A percentile compares a stretch with the other conserved stretches of the same genome.
These are phyloP conservation scores for Globisporangium barbulae DNA, from an alignment of 352 stramenopile species.

Conservation along the genomic window DNA sequence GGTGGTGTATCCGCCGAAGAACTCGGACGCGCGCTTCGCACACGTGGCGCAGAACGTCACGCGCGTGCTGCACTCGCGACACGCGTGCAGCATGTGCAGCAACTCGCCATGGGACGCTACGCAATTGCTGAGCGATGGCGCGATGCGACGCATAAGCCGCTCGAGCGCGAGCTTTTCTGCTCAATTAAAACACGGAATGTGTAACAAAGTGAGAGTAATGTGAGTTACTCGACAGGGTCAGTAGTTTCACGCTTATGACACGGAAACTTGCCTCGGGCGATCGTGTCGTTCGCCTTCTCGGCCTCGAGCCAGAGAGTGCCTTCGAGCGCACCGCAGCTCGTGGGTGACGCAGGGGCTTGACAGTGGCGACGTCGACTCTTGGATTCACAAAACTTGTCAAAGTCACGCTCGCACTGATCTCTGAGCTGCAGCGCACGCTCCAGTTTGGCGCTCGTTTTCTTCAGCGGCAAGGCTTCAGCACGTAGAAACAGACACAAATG, in stretches of 20 bases:
- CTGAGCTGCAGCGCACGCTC: conserved; percentile 51
- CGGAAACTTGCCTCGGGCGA: conserved; percentile 26
- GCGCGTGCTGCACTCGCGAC: conserved; percentile 48
- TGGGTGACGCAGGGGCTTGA: background rate
- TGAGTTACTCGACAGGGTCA: background rate
- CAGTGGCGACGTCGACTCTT: conserved; percentile 23
- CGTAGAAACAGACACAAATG: background rate
- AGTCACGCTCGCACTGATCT: conserved; percentile 49
- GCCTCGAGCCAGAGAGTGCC: conserved; percentile 27
- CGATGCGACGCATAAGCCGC: conserved; percentile 57
- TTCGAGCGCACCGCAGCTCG: conserved; percentile 8
- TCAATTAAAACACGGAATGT: background rate
- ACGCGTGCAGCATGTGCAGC: conserved; percentile 52
- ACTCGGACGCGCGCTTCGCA: conserved; percentile 47
- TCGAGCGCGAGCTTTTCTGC: conserved; percentile 58
- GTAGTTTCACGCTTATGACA: background rate
- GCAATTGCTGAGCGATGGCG: conserved; percentile 53
- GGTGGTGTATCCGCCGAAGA: conserved; percentile 53
- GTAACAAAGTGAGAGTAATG: conserved; percentile 3
- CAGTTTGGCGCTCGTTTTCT: conserved; percentile 37
- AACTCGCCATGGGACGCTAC: conserved; percentile 54
- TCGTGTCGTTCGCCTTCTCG: conserved; percentile 35
- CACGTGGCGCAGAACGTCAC: conserved; percentile 52
- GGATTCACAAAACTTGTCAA: conserved; percentile 41
- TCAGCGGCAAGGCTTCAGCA: conserved; percentile 12